Base-by-base conservation (phyloP, 139 green algal species). In the Volvox reticuliferus region DNA sequence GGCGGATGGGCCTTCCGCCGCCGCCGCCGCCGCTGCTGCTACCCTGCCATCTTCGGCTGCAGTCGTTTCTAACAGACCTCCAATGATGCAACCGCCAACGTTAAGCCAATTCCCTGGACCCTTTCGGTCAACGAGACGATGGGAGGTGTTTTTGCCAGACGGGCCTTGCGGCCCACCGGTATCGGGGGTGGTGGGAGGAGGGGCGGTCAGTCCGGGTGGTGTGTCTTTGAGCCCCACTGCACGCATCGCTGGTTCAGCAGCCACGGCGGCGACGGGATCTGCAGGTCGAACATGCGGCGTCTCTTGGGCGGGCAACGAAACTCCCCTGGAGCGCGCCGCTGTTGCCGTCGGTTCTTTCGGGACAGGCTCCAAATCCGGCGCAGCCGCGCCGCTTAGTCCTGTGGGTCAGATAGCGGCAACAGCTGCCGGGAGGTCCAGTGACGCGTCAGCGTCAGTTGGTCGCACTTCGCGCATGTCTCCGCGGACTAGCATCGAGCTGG, bases 41-140 rank as follows among this genome's bases (percentile, higher is more conserved):
- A 75, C 22, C 22, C 67, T 12, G 3, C 67, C 22, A 2, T 3
- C 24, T 14, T 79, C 71, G 71, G 24, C 22, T 5, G 18, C 71
- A 18, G 71, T 20, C 71, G 71, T 2, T 32, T 12, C 78, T 73
- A 28, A 16, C 65, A 28, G 65, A 12, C 65, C 65, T 24, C 24
- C 6, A 73, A 24, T 73, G 65, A 73, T 73, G 65, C 65, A 73
- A 35, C 36, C 22, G 36, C 36, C 36, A 24, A 37, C 78, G 21
- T 24, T 86, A 28, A 71, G 79, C 50, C 79, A 86, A 55, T 86
- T 86, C 50, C 79, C 79, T 1, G 79, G 79, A 18, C 50, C 50
- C 26, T 86, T 24, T 1, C 2, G 79, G 26, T 37, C 79, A 0
- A 73, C 50, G n/a, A 28, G 79, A 26, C 68, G 37, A n/a, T 86